Evolutionary conservation across 208 protist genomes (phyloP).

Genomic region (Leishmania tarentolae): DNA sequence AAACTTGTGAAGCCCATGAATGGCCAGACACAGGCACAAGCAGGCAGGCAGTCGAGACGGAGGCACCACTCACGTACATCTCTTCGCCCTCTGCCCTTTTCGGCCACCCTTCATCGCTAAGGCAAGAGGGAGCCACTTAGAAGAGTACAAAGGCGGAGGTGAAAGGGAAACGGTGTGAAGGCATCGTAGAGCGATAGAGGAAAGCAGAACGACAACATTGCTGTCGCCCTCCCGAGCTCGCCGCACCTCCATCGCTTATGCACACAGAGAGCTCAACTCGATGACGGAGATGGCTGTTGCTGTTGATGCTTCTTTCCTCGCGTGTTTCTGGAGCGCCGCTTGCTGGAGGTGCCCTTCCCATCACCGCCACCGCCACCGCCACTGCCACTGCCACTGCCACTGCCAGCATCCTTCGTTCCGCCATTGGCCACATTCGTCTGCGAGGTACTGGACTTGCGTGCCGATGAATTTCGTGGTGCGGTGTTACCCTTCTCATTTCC

Average conservation of each 20-base stretch:
- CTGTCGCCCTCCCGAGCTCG: not conserved
- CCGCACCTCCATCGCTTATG: not conserved
- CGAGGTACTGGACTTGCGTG: not conserved
- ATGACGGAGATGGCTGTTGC: not conserved
- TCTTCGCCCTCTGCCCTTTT: not conserved
- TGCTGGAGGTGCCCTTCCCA: not conserved
- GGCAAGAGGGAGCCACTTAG: not conserved
- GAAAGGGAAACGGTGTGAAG: not conserved
- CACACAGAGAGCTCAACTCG: slow-evolving; percentile 2
- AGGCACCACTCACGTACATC: not conserved
- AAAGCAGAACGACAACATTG: not conserved
- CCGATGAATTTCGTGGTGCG: not conserved
- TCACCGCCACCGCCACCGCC: not conserved
- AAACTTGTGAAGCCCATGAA: not conserved
- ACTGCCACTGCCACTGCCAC: not conserved
- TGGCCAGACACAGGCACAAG: not conserved
- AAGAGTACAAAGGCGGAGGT: too few species aligned
- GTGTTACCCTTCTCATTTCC: not conserved
- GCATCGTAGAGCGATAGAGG: slow-evolving; percentile 13
- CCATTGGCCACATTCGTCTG: not conserved
- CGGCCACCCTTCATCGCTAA: not conserved
- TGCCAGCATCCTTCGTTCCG: not conserved
- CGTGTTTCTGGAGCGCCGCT: slow-evolving; percentile 11
- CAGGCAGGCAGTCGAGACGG: not conserved
- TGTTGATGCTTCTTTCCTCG: slow-evolving; percentile 2